Conservation (phyloP, 768 basidiomycete species). For the Amanita brunnescens region DNA sequence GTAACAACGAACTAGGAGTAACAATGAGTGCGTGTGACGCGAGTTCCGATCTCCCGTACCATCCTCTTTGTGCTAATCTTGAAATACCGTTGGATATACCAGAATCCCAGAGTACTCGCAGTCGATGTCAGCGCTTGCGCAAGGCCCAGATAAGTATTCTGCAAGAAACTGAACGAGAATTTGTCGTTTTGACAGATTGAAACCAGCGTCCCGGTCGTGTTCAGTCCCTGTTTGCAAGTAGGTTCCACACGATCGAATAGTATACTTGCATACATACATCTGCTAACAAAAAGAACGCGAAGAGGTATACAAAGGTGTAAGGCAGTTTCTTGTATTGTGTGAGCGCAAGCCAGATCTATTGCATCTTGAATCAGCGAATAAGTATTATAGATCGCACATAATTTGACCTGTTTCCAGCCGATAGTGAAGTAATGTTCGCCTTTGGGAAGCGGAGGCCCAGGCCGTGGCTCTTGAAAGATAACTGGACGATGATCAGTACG, state of each 20-base stretch:
- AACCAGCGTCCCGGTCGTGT: conserved; percentile 71
- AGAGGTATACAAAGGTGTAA: conserved; percentile 74
- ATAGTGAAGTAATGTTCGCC: conserved; percentile 72
- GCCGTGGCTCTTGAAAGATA: conserved; percentile 77
- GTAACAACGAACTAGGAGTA: conserved; percentile 57
- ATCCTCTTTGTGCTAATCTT: conserved; percentile 77
- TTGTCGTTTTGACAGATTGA: conserved; percentile 74
- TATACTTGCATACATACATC: conserved; percentile 38
- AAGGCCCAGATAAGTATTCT: conserved; percentile 73
- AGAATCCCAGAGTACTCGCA: conserved; percentile 63
- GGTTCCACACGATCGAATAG: background rate
- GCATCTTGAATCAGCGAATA: background rate
- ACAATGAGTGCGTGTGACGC: background rate
- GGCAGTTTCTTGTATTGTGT: conserved; percentile 74
- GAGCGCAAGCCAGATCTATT: conserved; percentile 68
- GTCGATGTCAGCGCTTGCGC: conserved; percentile 72
- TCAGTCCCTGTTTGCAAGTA: conserved; percentile 48
- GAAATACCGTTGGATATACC: conserved; percentile 76
- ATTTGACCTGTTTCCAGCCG: conserved; percentile 71
- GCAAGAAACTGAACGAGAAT: conserved; percentile 72
- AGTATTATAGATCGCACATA: background rate
- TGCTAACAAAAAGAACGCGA: conserved; percentile 70
- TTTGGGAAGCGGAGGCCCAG: conserved; percentile 71
- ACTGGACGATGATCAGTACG: conserved; percentile 31
- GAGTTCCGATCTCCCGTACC: conserved; percentile 29